phyloP scores from a whole-genome alignment of 108 stramenopile genomes.

The Cylindrotheca closterium region DNA sequence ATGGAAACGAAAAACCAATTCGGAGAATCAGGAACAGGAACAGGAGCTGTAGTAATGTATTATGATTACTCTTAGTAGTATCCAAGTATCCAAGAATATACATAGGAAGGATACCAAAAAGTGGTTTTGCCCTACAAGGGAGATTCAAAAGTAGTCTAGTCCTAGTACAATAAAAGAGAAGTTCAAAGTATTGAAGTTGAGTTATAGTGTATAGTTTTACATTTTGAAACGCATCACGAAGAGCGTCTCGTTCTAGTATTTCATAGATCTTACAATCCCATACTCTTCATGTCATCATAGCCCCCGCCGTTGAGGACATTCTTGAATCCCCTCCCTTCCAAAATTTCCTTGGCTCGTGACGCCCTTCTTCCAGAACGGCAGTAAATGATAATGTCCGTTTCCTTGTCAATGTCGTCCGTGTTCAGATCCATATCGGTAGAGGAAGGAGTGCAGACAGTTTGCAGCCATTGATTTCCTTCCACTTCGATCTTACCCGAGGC shows the following conservation, averaged over 20 bases:
- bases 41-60: too few relatives aligned
- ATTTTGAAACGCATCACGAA: too few relatives aligned
- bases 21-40: not conserved
- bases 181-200: too few relatives aligned
- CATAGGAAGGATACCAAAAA: too few relatives aligned
- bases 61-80: too few relatives aligned
- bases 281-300: constrained; percentile 30
- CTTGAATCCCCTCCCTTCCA: constrained; percentile 46
- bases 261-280: constrained; percentile 9
- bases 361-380: constrained; percentile 58
- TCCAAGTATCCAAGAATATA: too few relatives aligned
- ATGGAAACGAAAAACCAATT: constrained; percentile 18
- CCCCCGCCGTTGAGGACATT: constrained; percentile 64
- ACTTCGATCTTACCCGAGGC: not conserved
- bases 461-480: not conserved
- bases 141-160: too few relatives aligned
- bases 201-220: too few relatives aligned
- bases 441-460: not conserved
- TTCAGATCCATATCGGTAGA: not conserved
- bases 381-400: constrained; percentile 58
- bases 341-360: constrained; percentile 42
- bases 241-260: too few relatives aligned
- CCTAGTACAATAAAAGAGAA: too few relatives aligned
- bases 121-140: too few relatives aligned
- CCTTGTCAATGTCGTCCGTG: too few relatives aligned